Evolutionary conservation across 1,139 yeast genomes (phyloP).

Genomic region (Candida glucosophila): DNA sequence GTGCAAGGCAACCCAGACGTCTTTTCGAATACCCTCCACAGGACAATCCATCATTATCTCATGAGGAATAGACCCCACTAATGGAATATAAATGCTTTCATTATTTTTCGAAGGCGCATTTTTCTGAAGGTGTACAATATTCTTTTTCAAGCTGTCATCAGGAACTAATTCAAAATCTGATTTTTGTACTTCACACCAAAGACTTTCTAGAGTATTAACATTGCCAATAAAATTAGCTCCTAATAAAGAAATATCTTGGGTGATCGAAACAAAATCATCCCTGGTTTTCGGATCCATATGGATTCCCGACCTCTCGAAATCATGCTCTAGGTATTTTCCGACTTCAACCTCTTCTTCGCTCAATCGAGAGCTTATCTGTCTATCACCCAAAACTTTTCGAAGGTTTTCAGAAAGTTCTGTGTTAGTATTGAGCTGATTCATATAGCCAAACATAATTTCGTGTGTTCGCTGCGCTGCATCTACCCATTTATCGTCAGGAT

Average conservation of each 20-base stretch:
- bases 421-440: slow-evolving; percentile 87
- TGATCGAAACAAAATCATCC: slow-evolving; percentile 62
- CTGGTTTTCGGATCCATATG: slow-evolving; percentile 66
- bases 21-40: slow-evolving; percentile 49
- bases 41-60: slow-evolving; percentile 54
- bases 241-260: slow-evolving; percentile 71
- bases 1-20: slow-evolving; percentile 71
- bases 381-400: slow-evolving; percentile 42
- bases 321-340: slow-evolving; percentile 71
- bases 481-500: slow-evolving; percentile 66
- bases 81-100: slow-evolving; percentile 29
- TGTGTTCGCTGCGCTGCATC: slow-evolving; percentile 84
- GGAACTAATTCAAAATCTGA: slow-evolving; percentile 24
- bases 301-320: slow-evolving; percentile 87
- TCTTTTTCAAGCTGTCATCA: slow-evolving; percentile 13
- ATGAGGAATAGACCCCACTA: slow-evolving; percentile 62
- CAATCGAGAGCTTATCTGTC: slow-evolving; percentile 27
- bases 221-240: slow-evolving; percentile 75
- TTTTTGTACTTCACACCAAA: slow-evolving; percentile 28
- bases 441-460: slow-evolving; percentile 83
- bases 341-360: slow-evolving; percentile 72
- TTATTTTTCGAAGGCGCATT: slow-evolving; percentile 20
- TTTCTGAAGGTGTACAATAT: slow-evolving; percentile 20
- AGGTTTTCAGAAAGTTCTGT: slow-evolving; percentile 61
- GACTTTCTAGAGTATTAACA: slow-evolving; percentile 34